These are phyloP conservation scores for Trapa bicornis DNA, from an alignment of 345 rosid genomes.

Conservation along the genomic window DNA sequence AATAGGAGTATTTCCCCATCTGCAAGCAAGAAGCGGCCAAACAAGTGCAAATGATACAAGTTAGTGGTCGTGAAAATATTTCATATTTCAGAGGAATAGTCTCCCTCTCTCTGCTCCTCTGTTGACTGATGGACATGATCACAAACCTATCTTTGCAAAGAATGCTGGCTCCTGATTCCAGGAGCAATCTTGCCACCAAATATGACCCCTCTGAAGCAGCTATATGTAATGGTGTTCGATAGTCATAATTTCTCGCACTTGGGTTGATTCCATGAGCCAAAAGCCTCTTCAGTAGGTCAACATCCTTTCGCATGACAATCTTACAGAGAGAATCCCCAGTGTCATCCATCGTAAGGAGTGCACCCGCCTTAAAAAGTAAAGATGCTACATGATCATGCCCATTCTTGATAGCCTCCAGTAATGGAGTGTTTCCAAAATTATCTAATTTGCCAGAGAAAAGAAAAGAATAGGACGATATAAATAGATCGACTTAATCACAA, in stretches of 20 bases:
- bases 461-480: background rate
- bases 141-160: slow-evolving; percentile 51
- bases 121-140: background rate
- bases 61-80: background rate
- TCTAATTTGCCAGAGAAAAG: slow-evolving; percentile 20
- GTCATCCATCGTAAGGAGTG: slow-evolving; percentile 39
- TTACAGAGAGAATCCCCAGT: slow-evolving; percentile 58
- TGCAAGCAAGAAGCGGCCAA: slow-evolving; percentile 11
- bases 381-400: slow-evolving; percentile 54
- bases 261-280: slow-evolving; percentile 53
- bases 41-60: background rate
- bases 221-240: slow-evolving; percentile 62
- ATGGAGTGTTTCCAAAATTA: slow-evolving; percentile 57
- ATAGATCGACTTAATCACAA: background rate
- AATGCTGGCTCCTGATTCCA: slow-evolving; percentile 65
- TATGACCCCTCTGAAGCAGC: slow-evolving; percentile 67
- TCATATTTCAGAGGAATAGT: background rate
- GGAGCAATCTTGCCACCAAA: slow-evolving; percentile 32
- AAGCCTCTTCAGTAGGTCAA: slow-evolving; percentile 43
- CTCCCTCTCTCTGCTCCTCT: background rate
- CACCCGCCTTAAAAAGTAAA: slow-evolving; percentile 49
- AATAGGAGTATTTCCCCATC: slow-evolving; percentile 81
- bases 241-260: slow-evolving; percentile 57
- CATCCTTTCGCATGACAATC: slow-evolving; percentile 42
- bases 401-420: slow-evolving; percentile 67